These are phyloP conservation scores for Pelargonium citronellum DNA, from an alignment of 441 rosid genomes.

Conservation along the genomic window DNA sequence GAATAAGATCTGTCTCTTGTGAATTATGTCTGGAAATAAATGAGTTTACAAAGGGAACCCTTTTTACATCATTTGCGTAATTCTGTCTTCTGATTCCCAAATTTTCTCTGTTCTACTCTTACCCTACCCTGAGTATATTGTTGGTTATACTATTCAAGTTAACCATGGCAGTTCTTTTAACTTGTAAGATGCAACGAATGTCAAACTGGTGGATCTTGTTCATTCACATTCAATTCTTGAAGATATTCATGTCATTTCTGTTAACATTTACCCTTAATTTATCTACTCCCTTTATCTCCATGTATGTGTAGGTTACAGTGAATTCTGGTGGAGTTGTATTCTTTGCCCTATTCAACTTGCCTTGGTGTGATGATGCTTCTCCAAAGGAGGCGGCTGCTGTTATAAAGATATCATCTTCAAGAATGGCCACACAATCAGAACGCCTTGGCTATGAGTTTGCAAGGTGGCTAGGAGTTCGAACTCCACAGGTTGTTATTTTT, in stretches of 20 bases:
- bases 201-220: no score
- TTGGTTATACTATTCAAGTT: not conserved
- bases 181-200: no score
- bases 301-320: conserved; percentile 64
- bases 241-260: no score
- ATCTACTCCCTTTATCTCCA: no score
- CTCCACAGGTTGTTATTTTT: conserved; percentile 67
- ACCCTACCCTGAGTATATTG: no score
- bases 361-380: conserved; percentile 36
- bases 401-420: conserved; percentile 96
- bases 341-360: conserved; percentile 80
- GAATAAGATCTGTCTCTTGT: no score
- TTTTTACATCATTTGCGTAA: no score
- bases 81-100: no score
- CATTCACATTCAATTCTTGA: no score
- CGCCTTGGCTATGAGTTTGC: conserved; percentile 99
- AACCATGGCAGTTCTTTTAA: no score
- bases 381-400: conserved; percentile 90
- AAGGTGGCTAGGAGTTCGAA: conserved; percentile 82
- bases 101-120: no score
- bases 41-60: not conserved
- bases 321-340: conserved; percentile 99
- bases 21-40: not conserved
- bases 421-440: conserved; percentile 99
- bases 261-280: no score